Conservation (phyloP, 495 filamentous ascomycete species). For the Ramalina intermedia region DNA sequence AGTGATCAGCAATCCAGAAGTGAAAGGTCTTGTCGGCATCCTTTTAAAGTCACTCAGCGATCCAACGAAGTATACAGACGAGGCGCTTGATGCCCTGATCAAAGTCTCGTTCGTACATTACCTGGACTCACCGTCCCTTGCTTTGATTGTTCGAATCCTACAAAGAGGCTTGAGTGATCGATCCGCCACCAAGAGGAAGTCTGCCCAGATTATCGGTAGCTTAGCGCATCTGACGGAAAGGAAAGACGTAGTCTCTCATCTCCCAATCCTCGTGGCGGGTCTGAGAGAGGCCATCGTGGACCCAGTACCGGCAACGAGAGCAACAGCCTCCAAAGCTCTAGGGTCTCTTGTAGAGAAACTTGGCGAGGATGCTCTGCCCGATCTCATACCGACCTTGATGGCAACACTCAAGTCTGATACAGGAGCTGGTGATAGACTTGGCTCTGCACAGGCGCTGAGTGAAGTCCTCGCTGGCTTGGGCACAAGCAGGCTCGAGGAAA, state of each 20-base stretch:
- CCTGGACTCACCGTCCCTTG: constrained; percentile 85
- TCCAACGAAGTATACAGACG: constrained; percentile 93
- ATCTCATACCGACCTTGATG: constrained; percentile 97
- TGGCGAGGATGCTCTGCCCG: constrained; percentile 89
- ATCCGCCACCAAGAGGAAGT: constrained; percentile 87
- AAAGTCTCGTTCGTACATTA: constrained; percentile 95
- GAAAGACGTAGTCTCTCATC: constrained; percentile 80
- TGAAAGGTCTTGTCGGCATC: constrained; percentile 78
- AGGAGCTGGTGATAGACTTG: constrained; percentile 85
- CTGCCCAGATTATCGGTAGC: constrained; percentile 92
- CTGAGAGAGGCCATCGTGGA: constrained; percentile 81
- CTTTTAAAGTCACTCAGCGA: constrained; percentile 93
- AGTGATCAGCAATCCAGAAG: constrained; percentile 94
- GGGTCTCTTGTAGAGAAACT: constrained; percentile 94
- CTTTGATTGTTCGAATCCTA: constrained; percentile 84
- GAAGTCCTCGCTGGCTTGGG: constrained; percentile 93
- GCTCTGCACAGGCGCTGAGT: constrained; percentile 90
- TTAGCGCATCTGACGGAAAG: constrained; percentile 92
- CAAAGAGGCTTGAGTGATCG: constrained; percentile 83
- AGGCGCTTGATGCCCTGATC: constrained; percentile 83
- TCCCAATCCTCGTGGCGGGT: constrained; percentile 85
- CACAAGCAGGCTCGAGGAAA: constrained; percentile 85
- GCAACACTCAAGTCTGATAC: constrained; percentile 92
- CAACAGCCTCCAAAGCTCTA: constrained; percentile 89
- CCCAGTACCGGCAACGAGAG: constrained; percentile 90